These are phyloP conservation scores for Pisolithus marmoratus DNA, from an alignment of 768 basidiomycete genomes.

Conservation along the genomic window DNA sequence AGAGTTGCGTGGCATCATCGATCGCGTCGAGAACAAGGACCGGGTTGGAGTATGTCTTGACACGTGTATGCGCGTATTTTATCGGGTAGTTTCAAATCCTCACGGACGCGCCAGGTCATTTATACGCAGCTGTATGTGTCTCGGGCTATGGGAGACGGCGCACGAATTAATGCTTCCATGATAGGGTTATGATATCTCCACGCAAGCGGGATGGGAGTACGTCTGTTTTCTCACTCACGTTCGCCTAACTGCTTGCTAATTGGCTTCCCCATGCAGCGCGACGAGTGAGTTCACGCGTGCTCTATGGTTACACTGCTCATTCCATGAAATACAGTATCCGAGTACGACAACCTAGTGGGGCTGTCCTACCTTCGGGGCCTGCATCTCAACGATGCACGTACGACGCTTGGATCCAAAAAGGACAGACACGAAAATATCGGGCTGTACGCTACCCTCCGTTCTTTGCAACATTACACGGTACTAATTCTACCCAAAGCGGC, in stretches of 20 bases:
- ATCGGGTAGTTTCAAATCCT: neutral
- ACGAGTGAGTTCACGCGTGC: constrained; percentile 16
- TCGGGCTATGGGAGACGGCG: constrained; percentile 24
- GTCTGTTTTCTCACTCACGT: constrained; percentile 19
- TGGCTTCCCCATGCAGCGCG: constrained; percentile 10
- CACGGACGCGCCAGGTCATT: constrained; percentile 46
- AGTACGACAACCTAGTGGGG: constrained; percentile 68
- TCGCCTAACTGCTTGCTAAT: neutral
- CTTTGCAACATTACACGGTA: neutral
- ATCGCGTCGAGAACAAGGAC: constrained; percentile 61
- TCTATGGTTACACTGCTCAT: neutral
- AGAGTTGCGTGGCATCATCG: constrained; percentile 66
- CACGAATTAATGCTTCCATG: neutral
- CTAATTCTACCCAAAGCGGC: constrained; percentile 40
- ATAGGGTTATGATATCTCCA: constrained; percentile 79
- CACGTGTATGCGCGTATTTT: constrained; percentile 50
- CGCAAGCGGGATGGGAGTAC: constrained; percentile 65
- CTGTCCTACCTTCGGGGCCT: constrained; percentile 71
- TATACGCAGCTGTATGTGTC: constrained; percentile 66
- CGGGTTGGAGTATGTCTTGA: constrained; percentile 82
- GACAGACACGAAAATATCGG: constrained; percentile 87
- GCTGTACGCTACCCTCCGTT: constrained; percentile 41
- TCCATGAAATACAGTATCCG: constrained; percentile 36
- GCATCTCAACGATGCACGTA: constrained; percentile 85
- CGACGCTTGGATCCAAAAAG: constrained; percentile 52